Evolutionary conservation across 768 basidiomycete species (phyloP).

Genomic region (Boletus sp.): DNA sequence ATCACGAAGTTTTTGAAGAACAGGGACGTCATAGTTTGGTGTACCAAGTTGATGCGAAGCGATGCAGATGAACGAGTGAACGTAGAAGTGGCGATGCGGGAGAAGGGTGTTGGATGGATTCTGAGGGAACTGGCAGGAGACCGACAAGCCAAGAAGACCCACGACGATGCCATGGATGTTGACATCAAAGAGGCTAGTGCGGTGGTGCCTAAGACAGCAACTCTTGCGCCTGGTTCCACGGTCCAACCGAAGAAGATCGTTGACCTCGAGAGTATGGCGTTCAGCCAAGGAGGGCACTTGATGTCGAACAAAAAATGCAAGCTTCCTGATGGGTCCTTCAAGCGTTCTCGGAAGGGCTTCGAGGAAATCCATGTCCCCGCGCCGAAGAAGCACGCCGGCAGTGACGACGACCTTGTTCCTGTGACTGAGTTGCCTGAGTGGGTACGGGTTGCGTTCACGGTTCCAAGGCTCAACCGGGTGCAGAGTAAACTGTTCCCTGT

Average conservation of each 20-base stretch:
- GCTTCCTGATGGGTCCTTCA: conserved; percentile 96
- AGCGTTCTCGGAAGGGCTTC: conserved; percentile 92
- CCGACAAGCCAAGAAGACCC: conserved; percentile 52
- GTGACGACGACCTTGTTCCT: conserved; percentile 66
- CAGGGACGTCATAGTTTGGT: conserved; percentile 96
- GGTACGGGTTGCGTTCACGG: conserved; percentile 84
- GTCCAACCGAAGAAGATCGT: conserved; percentile 82
- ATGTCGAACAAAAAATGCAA: conserved; percentile 99
- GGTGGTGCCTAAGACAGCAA: conserved; percentile 74
- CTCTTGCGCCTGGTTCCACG: conserved; percentile 81
- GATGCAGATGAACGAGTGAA: conserved; percentile 87
- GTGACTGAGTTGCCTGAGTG: conserved; percentile 75
- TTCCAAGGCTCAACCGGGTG: conserved; percentile 79
- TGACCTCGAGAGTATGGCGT: conserved; percentile 93
- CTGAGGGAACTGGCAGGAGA: conserved; percentile 84
- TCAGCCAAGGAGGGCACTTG: conserved; percentile 91
- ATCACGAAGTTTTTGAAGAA: conserved; percentile 92
- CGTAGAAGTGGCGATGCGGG: conserved; percentile 96
- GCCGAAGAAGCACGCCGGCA: conserved; percentile 70
- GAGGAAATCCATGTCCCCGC: conserved; percentile 98
- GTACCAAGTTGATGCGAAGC: conserved; percentile 90
- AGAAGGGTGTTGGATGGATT: conserved; percentile 97
- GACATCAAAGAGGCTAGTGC: conserved; percentile 51
- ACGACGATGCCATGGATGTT: conserved; percentile 72
- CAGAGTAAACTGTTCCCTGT: conserved; percentile 92